Base-by-base conservation (phyloP, 2,329 filamentous ascomycete genomes). In the Saccharata proteae region DNA sequence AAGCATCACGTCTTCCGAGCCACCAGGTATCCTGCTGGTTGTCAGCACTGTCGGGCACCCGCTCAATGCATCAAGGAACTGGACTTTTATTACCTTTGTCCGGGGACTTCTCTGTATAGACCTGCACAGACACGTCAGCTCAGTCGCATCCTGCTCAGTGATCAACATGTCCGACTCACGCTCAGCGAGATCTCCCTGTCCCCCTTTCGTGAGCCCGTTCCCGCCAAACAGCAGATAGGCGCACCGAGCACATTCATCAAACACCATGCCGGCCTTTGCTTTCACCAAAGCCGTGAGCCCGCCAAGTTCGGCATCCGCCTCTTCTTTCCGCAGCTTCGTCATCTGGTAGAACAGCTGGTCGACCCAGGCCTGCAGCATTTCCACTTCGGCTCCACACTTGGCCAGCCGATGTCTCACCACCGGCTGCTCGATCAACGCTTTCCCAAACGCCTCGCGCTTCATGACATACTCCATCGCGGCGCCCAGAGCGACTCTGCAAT, bases 321-420 rank as follows among this genome's bases (percentile, higher is more conserved):
- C 64, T 27, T 64, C 61, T 43, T 73, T 71, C 13, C 54, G 55
- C 51, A 84, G 51, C 37, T 74, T 62, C 2, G 65, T 69, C 62
- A 83, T 69, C 53, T 76, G 70, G 47, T 77, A 83, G 11, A 74
- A 65, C 37, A 81, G 77, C 38, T 74, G 67, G 52, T 83, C 78
- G 3, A 82, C 63, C 77, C 77, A 84, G 3, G 79, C 74, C 60
- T 68, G 78, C 51, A 79, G 70, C 2, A 67, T 71, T 50, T 84
- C 80, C 4, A 85, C 59, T 43, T 76, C 57, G 0, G 74, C 74
- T 2, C 75, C 79, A 3, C 69, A 70, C 46, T 80, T 81, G 8
- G 79, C 78, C 5, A 84, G 57, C n/a, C 78, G 62, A 49, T 83
- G 75, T 16, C 80, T 60, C 18, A 85, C 78, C 0, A 84, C 79